phyloP scores from a whole-genome alignment of 2,329 filamentous ascomycete genomes.

The Aureobasidium musti region DNA sequence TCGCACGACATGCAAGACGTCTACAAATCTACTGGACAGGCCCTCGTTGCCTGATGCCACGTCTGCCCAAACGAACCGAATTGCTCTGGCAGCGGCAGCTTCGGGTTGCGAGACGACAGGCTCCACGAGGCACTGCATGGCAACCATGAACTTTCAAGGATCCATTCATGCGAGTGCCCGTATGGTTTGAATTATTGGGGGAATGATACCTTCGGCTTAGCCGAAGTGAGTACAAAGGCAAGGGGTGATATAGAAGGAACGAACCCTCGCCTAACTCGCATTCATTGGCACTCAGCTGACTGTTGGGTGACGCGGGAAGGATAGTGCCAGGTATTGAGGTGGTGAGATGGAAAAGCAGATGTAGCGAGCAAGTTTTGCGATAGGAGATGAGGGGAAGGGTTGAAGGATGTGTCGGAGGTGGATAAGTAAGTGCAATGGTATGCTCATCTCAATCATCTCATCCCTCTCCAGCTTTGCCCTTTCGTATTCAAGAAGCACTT shows the following conservation, averaged over 20 bases:
- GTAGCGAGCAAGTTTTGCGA: conserved; percentile 5
- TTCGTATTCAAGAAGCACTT: neutral
- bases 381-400: conserved; percentile 1
- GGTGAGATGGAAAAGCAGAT: neutral
- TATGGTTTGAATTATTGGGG: conserved; percentile 11
- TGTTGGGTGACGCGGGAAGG: conserved; percentile 23
- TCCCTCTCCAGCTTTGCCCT: neutral
- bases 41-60: neutral
- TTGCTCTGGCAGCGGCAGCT: conserved; percentile 7
- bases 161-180: conserved; percentile 20
- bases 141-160: conserved; percentile 22
- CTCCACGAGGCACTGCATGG: conserved; percentile 27
- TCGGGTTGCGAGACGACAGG: conserved; percentile 9
- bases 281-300: conserved; percentile 28
- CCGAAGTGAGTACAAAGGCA: conserved; percentile 28
- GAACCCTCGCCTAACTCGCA: conserved; percentile 20
- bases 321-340: conserved; percentile 8
- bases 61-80: neutral
- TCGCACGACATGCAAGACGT: conserved; percentile 23
- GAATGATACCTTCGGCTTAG: neutral
- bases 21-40: conserved; percentile 6
- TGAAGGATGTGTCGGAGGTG: neutral
- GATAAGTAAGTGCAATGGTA: conserved; percentile 23
- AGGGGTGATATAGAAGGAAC: conserved; percentile 17
- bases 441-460: neutral